phyloP scores from a whole-genome alignment of 2,329 filamentous ascomycete genomes.

The Dactylellina drechsleri region DNA sequence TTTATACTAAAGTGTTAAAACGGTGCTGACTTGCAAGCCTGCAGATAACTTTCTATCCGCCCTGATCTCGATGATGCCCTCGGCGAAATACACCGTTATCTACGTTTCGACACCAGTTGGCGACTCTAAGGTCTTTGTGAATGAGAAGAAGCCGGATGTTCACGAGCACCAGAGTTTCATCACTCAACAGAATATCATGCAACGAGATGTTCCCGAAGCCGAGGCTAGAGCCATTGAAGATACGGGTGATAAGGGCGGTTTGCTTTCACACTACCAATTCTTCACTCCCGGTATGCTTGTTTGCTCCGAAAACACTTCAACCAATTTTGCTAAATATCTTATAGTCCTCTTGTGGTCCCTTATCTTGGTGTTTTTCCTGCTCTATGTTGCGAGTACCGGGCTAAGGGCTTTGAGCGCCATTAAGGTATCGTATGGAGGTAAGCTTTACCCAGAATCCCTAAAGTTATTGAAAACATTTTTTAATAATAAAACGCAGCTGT shows the following conservation, averaged over 20 bases:
- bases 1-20: neutral
- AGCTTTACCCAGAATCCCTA: neutral
- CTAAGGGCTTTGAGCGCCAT: constrained; percentile 38
- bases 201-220: constrained; percentile 15
- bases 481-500: constrained; percentile 29
- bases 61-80: constrained; percentile 56
- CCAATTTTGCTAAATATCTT: neutral
- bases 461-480: neutral
- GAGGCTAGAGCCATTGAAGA: constrained; percentile 11
- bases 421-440: constrained; percentile 50
- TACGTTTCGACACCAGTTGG: constrained; percentile 57
- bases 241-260: constrained; percentile 52
- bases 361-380: constrained; percentile 16
- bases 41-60: constrained; percentile 58
- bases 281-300: constrained; percentile 80
- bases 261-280: constrained; percentile 96
- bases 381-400: constrained; percentile 27
- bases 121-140: constrained; percentile 30
- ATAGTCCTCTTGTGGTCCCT: constrained; percentile 21
- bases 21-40: neutral
- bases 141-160: constrained; percentile 33
- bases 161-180: constrained; percentile 41
- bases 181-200: constrained; percentile 32
- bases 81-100: constrained; percentile 56
- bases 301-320: no score